Conservation (phyloP, 2,329 filamentous ascomycete species). For the Phyllosticta citribraziliensis region DNA sequence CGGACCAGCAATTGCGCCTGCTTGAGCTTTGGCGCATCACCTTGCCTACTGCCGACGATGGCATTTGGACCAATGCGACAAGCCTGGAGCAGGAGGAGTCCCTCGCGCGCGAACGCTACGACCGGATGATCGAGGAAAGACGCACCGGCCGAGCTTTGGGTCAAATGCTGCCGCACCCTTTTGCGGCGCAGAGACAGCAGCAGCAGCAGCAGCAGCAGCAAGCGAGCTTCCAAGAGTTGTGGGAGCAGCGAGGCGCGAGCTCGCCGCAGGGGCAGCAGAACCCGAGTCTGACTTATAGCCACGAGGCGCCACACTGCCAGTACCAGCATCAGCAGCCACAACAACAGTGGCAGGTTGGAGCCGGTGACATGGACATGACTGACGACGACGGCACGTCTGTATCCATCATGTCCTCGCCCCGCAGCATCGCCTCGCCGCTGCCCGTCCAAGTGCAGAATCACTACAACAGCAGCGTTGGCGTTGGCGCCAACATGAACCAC, state of each 20-base stretch:
- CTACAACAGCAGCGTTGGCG: background rate
- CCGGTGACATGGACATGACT: slow-evolving; percentile 2
- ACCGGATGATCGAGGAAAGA: slow-evolving; percentile 30
- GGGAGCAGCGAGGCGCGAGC: background rate
- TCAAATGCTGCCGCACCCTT: background rate
- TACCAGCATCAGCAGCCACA: background rate
- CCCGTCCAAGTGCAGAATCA: background rate
- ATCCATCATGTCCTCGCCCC: background rate
- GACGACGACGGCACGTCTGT: slow-evolving; percentile 5
- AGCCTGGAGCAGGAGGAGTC: slow-evolving; percentile 46
- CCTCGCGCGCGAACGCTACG: slow-evolving; percentile 50
- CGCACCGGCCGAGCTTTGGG: slow-evolving; percentile 8
- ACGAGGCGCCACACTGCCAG: background rate
- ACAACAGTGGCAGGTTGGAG: background rate
- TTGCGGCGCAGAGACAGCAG: background rate
- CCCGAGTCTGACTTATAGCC: background rate
- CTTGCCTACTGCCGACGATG: slow-evolving; percentile 47
- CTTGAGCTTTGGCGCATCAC: slow-evolving; percentile 80
- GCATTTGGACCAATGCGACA: slow-evolving; percentile 46
- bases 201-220: background rate
- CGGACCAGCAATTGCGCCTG: slow-evolving; percentile 61
- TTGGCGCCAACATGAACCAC: background rate
- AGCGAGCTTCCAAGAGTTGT: background rate
- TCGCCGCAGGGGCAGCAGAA: slow-evolving; percentile 17
- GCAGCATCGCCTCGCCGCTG: slow-evolving; percentile 1